Base-by-base conservation (phyloP, 164 flowering plant species). In the Cinnamomum chago region DNA sequence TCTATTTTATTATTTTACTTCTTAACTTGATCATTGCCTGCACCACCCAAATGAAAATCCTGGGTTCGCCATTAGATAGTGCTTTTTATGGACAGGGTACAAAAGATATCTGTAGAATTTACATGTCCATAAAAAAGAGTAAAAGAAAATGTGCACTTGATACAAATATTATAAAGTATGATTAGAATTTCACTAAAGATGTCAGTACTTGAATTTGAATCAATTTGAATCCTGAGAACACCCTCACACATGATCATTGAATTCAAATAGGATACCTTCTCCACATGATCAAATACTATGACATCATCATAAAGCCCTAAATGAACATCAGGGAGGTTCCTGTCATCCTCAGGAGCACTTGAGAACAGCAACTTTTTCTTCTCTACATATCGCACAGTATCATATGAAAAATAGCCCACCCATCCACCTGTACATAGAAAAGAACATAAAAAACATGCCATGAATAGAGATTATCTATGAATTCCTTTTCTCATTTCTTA, bases 361-460 rank as follows among this genome's bases (percentile, higher is more conserved):
- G 93, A 84, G 76, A 95, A 95, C 40, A 96, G 93, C 69, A 96
- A 83, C 76, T 90, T 96, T 77, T 89, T 94, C 85, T 83, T 90
- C 86, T 95, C 99, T 50, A 85, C 92, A 74, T 90, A 93, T 0
- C 98, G 91, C 72, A 96, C 92, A 13, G 97, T 90, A 76, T 96
- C 99, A 82, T 96, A 96, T 33, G 97, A 93, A 78, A 96, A 93
- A 76, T 88, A 96, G 25, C 98, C 98, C 35, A 91, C 97, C 98
- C 98, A 93, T 25, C 99, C 99, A 83, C 99, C 98, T 95, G 85
- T 22, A 28, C 77, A 87, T 55, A 58, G 20, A 17, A 51, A 75
- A 51, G 25, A 74, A 10, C 58, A 65, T 20, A n/a, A 10, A 58
- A 25, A 40, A 40, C 9, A 40, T 6, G 47, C 47, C 47, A 40